Percentiles rank a stretch among this genome's conserved stretches.
Conservation (phyloP, 2,329 filamentous ascomycete genomes). For the Sarocladium oryzae region DNA sequence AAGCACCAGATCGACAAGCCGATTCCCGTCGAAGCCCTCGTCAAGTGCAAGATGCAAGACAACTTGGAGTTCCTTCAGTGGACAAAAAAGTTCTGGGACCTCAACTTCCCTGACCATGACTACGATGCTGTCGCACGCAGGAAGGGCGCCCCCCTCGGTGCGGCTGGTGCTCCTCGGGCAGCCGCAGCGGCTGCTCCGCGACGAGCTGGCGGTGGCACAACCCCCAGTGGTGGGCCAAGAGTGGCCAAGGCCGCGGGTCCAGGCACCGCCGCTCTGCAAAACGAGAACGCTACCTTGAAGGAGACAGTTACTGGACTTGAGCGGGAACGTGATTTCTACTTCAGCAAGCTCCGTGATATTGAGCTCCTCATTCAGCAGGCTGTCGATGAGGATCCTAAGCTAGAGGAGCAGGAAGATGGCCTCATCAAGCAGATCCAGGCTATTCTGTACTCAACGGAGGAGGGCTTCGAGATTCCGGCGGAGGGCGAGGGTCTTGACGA, state of each 20-base stretch:
- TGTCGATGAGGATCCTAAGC: conserved; percentile 82
- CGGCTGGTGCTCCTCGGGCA: conserved; percentile 41
- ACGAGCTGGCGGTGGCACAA: conserved; percentile 54
- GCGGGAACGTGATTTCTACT: conserved; percentile 97
- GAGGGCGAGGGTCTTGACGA: conserved; percentile 67
- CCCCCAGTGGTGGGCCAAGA: conserved; percentile 51
- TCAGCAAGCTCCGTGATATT: conserved; percentile 96
- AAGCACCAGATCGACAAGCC: conserved; percentile 85
- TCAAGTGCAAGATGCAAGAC: conserved; percentile 99
- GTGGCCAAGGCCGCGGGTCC: conserved; percentile 44
- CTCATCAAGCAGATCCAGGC: conserved; percentile 93
- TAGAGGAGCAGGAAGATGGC: conserved; percentile 89
- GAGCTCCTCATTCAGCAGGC: conserved; percentile 90
- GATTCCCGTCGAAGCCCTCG: conserved; percentile 78
- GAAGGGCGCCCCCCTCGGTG: conserved; percentile 63
- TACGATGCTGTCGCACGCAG: conserved; percentile 86
- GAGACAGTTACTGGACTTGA: conserved; percentile 93
- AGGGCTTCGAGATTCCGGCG: conserved; percentile 82
- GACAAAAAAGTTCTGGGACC: conserved; percentile 95
- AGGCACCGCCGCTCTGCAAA: conserved; percentile 65
- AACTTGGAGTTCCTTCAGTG: conserved; percentile 99
- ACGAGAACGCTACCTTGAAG: conserved; percentile 84
- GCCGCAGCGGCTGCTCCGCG: conserved; percentile 42
- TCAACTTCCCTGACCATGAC: conserved; percentile 94
- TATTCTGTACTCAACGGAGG: conserved; percentile 95